Evolutionary conservation across 2,329 filamentous ascomycete genomes (phyloP), one percentile per base, ranked within the genome.

Genomic region (Metarhizium sp.): DNA sequence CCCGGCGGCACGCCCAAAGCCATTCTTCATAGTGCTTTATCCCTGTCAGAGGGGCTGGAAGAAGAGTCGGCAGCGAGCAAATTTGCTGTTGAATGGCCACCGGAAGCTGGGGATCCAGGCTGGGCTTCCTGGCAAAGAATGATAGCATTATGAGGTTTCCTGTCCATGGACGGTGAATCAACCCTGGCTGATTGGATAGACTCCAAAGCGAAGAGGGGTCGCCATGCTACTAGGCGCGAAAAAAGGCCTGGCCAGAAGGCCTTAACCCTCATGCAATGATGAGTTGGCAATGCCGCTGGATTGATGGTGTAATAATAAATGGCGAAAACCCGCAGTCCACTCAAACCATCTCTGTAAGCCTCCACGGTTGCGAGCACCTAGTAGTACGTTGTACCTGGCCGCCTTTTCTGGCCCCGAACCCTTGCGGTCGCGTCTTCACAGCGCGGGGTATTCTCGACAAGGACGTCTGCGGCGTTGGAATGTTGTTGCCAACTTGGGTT

Each of bases 191-290:
- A 65, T 64, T 64, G 63, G 62, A 43, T 52, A 14, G 48, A 20
- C 10, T 25, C 32, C 50, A 7, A 38, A 36, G 13, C 18, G 29
- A 58, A 49, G 57, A 55, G 58, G 57, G 55, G 50, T 52, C 48
- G 56, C 55, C 32, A 54, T 47, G 45, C 42, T 52, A 42, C 53
- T 53, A 58, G 54, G 47, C 54, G 52, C 52, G 49, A 55, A 34
- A 52, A 29, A 11, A 25, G 51, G 54, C 50, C 54, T 47, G 52
- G 51, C 52, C 51, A 11, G 51, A 53, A 64, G 60, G 61, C 71
- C 69, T 71, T 71, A 71, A 71, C 71, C 72, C 75, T 78, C 78
- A 88, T 85, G 85, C 84, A 87, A 71, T 82, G 84, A 87, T 88
- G 85, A 84, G 85, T 81, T 88, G 85, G 83, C 85, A 87, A 71